Evolutionary conservation across 2,329 filamentous ascomycete genomes (phyloP).

Genomic region (Phyllosticta citriasiana): DNA sequence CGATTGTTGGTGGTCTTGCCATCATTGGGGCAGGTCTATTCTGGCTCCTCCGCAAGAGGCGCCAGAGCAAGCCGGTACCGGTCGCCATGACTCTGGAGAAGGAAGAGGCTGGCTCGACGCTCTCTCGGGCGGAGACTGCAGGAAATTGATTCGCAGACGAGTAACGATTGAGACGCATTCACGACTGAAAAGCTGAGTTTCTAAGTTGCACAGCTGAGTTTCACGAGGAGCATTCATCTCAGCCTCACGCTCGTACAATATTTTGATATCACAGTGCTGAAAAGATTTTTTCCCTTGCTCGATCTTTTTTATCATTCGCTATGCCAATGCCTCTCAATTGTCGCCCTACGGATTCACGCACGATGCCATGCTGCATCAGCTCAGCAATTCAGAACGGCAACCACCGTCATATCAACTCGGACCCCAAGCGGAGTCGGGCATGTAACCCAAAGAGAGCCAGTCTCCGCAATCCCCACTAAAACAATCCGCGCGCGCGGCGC

Average conservation of each 20-base stretch:
- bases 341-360: too few species aligned
- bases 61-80: neutral
- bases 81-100: neutral
- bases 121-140: neutral
- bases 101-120: neutral
- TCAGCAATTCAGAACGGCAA: neutral
- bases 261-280: neutral
- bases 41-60: constrained; percentile 16
- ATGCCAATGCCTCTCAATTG: too few species aligned
- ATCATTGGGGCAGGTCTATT: constrained; percentile 18
- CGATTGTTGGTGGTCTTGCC: constrained; percentile 18
- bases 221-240: neutral
- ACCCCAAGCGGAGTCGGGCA: neutral
- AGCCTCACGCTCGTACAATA: neutral
- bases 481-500: neutral
- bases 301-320: too few species aligned
- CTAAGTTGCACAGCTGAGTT: neutral
- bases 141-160: neutral
- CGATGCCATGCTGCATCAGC: neutral
- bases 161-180: neutral
- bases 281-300: neutral
- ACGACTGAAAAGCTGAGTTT: neutral
- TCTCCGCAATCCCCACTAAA: neutral
- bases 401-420: neutral
- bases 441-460: neutral